Percentiles rank a stretch among this genome's conserved stretches.
Conservation (phyloP, 495 filamentous ascomycete species). For the Oidiodendron maius region DNA sequence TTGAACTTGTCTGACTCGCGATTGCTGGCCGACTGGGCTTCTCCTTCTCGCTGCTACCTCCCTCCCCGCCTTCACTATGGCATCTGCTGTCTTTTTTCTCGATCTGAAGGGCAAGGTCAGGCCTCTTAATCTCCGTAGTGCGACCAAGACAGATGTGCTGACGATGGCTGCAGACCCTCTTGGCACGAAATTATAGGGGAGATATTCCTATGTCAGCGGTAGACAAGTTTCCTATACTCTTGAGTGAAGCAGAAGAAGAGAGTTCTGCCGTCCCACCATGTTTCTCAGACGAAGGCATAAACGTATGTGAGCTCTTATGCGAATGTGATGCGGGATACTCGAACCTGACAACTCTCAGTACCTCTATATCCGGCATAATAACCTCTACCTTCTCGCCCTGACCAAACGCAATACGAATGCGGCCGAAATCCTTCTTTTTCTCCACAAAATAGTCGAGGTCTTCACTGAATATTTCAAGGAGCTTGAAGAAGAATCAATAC, state of each 20-base stretch:
- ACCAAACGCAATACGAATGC: slow-evolving; percentile 99
- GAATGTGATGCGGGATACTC: neutral
- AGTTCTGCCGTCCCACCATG: slow-evolving; percentile 95
- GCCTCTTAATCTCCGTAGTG: neutral
- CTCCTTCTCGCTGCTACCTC: neutral
- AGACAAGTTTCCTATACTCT: slow-evolving; percentile 94
- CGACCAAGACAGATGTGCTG: slow-evolving; percentile 3
- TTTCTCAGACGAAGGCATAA: slow-evolving; percentile 98
- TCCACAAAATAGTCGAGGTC: slow-evolving; percentile 97
- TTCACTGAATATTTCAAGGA: slow-evolving; percentile 99
- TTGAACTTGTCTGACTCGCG: neutral
- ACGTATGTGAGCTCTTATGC: slow-evolving; percentile 50
- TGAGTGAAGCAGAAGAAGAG: slow-evolving; percentile 99
- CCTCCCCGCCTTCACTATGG: slow-evolving; percentile 53
- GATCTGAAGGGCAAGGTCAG: slow-evolving; percentile 98
- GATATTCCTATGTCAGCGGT: slow-evolving; percentile 99
- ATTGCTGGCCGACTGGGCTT: slow-evolving; percentile 9
- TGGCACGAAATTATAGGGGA: slow-evolving; percentile 97
- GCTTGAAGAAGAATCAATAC: slow-evolving; percentile 97
- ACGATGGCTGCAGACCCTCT: slow-evolving; percentile 64
- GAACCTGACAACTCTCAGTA: slow-evolving; percentile 51
- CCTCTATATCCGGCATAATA: slow-evolving; percentile 99
- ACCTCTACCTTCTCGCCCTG: slow-evolving; percentile 96
- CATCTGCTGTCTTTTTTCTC: slow-evolving; percentile 97
- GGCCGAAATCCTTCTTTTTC: slow-evolving; percentile 94